Conservation (phyloP, 768 basidiomycete genomes). For the Kwoniella botswanensis region DNA sequence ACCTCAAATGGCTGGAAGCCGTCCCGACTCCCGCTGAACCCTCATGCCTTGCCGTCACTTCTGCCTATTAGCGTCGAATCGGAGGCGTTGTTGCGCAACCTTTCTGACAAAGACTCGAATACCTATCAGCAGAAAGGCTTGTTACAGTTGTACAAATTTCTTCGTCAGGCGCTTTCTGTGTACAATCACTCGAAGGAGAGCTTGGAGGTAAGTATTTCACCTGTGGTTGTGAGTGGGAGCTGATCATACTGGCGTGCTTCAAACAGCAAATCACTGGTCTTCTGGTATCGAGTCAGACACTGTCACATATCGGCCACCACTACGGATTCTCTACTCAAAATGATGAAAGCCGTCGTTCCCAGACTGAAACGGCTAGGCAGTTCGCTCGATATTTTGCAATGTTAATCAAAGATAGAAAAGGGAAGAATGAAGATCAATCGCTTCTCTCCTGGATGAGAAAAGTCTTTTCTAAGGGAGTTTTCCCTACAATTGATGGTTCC, state of each 20-base stretch:
- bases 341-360: background rate
- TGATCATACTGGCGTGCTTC: background rate
- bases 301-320: conserved; percentile 1
- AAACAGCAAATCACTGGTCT: background rate
- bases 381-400: background rate
- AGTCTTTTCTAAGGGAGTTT: background rate
- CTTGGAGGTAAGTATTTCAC: too few species aligned
- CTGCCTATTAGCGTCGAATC: too few species aligned
- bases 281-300: background rate
- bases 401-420: background rate
- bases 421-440: background rate
- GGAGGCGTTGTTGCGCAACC: too few species aligned
- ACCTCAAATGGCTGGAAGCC: too few species aligned
- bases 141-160: background rate
- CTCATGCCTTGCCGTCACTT: too few species aligned
- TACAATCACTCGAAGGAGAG: too few species aligned
- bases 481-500: background rate
- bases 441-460: background rate
- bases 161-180: conserved; percentile 1
- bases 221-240: background rate
- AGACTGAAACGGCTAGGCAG: background rate
- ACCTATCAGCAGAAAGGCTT: background rate
- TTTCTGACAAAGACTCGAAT: background rate
- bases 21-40: too few species aligned
- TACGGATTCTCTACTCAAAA: background rate